A percentile compares a stretch with the other conserved stretches of the same genome.
Conservation (phyloP, 176 grass and related monocot genomes). For the Phragmites australis region DNA sequence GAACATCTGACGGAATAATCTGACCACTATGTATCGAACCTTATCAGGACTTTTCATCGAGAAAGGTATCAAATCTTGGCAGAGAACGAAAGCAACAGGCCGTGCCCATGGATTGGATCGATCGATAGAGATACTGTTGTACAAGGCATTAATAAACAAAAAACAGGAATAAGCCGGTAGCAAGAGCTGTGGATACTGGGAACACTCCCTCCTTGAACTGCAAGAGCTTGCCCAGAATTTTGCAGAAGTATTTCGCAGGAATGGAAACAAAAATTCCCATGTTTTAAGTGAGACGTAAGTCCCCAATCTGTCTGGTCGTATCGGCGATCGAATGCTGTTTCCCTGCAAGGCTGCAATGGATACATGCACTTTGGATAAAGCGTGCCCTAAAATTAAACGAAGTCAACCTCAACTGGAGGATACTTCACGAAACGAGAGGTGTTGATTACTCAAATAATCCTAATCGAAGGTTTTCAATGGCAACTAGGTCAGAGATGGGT, state of each 20-base stretch:
- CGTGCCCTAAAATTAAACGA: background rate
- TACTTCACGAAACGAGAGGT: background rate
- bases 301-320: too few species aligned
- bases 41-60: constrained; percentile 37
- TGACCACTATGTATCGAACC: background rate
- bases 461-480: background rate
- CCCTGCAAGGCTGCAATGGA: background rate
- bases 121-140: background rate
- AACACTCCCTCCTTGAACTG: too few species aligned
- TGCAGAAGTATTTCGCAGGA: background rate
- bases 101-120: constrained; percentile 26
- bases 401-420: background rate
- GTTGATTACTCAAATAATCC: background rate
- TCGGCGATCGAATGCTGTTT: too few species aligned
- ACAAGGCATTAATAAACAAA: background rate
- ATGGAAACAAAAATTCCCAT: too few species aligned
- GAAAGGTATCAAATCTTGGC: constrained; percentile 27
- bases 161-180: background rate
- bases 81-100: constrained; percentile 15
- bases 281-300: too few species aligned
- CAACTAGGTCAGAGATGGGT: background rate
- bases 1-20: constrained; percentile 44
- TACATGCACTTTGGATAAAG: background rate
- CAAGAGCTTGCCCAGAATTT: background rate
- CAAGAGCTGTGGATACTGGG: background rate